Evolutionary conservation across 371 early-diverging fungal genomes (phyloP).

Genomic region (Mucor racemosus): DNA sequence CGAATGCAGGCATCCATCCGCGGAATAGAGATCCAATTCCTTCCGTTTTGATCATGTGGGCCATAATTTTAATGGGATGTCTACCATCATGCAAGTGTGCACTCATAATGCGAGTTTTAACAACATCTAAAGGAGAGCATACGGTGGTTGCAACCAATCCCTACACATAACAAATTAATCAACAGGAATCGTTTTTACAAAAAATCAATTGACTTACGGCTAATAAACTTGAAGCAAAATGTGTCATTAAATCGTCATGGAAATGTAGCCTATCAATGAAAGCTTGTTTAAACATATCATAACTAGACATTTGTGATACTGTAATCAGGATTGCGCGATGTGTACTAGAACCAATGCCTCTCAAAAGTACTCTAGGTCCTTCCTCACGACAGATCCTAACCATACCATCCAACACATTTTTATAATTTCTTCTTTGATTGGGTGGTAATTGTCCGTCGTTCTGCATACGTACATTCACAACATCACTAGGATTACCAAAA

Average conservation of each 20-base stretch:
- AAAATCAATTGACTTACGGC: constrained; percentile 46
- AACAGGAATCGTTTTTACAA: background rate
- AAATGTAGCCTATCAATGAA: constrained; percentile 53
- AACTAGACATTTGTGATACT: constrained; percentile 68
- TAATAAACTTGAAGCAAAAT: constrained; percentile 67
- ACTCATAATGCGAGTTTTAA: constrained; percentile 76
- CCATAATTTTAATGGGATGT: constrained; percentile 54
- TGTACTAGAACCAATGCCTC: constrained; percentile 68
- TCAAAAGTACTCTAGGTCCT: constrained; percentile 56
- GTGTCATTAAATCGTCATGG: constrained; percentile 60
- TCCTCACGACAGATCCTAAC: constrained; percentile 67
- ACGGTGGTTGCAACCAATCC: constrained; percentile 76
- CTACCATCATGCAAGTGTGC: constrained; percentile 35
- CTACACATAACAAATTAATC: constrained; percentile 16
- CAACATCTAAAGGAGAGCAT: constrained; percentile 70
- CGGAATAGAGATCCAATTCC: constrained; percentile 83
- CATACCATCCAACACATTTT: constrained; percentile 71
- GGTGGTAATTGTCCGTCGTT: constrained; percentile 72
- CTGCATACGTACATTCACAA: constrained; percentile 78
- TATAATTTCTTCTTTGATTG: constrained; percentile 64
- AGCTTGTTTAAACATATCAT: constrained; percentile 65
- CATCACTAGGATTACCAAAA: constrained; percentile 77
- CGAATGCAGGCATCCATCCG: constrained; percentile 87
- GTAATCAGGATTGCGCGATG: constrained; percentile 72
- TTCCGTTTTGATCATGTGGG: constrained; percentile 69